These are phyloP conservation scores for Fraxinus floribunda DNA, from an alignment of 305 asterid species.

Conservation along the genomic window DNA sequence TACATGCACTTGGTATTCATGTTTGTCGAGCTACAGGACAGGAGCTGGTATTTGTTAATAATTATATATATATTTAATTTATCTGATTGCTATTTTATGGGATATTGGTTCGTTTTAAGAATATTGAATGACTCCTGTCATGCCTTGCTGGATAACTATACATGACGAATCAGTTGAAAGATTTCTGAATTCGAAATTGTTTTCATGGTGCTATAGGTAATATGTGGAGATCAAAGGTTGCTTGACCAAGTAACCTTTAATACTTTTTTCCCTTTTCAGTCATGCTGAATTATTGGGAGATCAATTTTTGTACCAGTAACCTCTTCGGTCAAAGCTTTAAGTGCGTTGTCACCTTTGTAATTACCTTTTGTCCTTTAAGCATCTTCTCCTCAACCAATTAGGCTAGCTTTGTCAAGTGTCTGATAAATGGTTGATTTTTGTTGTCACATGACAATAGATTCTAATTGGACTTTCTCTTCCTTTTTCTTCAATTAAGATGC, in stretches of 20 bases:
- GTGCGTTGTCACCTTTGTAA: not conserved
- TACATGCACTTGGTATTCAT: constrained; percentile 88
- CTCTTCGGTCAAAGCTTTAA: not conserved
- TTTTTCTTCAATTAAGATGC: not conserved
- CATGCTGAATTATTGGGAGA: not conserved
- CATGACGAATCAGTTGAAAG: constrained; percentile 3
- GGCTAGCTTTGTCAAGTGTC: constrained; percentile 1
- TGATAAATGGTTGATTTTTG: not conserved
- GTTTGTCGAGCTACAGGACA: constrained; percentile 99
- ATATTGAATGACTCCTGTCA: constrained; percentile 8
- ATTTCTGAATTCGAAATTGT: constrained; percentile 8
- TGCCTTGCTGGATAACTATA: constrained; percentile 3
- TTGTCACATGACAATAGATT: not conserved
- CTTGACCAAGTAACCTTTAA: not conserved
- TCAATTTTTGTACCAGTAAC: not conserved
- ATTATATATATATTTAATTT: constrained; percentile 14
- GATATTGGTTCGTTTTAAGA: constrained; percentile 12
- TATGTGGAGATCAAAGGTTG: constrained; percentile 10
- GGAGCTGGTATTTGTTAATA: constrained; percentile 65
- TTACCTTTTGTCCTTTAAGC: not conserved
- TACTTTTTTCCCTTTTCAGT: not conserved
- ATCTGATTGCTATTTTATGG: constrained; percentile 15
- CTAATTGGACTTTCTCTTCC: constrained; percentile 5
- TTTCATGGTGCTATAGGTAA: not conserved
- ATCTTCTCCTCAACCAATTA: not conserved